A percentile compares a stretch with the other conserved stretches of the same genome.
phyloP scores from a whole-genome alignment of 1,139 yeast species.

The Candida mesenterica region DNA sequence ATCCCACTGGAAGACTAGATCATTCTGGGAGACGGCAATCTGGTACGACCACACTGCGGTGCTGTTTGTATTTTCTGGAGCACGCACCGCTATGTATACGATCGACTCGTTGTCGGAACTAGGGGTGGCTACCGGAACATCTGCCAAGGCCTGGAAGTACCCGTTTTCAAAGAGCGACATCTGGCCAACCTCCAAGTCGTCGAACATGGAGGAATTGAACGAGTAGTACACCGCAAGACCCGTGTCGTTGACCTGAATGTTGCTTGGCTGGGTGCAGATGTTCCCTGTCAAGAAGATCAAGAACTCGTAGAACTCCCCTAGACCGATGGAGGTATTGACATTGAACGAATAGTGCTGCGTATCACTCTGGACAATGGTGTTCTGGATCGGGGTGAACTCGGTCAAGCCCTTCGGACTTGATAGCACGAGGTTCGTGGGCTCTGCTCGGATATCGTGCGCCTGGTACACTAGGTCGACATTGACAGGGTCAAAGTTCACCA shows the following conservation, averaged over 20 bases:
- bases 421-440: neutral
- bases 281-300: constrained; percentile 62
- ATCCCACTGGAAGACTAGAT: constrained; percentile 71
- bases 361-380: constrained; percentile 37
- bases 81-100: constrained; percentile 49
- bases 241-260: constrained; percentile 27
- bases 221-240: constrained; percentile 51
- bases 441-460: neutral
- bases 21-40: constrained; percentile 67
- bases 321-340: constrained; percentile 45
- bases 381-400: constrained; percentile 46
- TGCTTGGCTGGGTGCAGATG: constrained; percentile 50
- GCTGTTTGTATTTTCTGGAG: constrained; percentile 40
- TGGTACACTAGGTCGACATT: neutral
- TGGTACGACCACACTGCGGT: constrained; percentile 57
- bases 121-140: constrained; percentile 24
- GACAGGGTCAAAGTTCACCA: constrained; percentile 1
- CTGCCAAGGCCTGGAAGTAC: constrained; percentile 55
- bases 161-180: constrained; percentile 44
- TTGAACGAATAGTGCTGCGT: constrained; percentile 44
- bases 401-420: constrained; percentile 29
- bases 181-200: constrained; percentile 27
- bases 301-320: constrained; percentile 51
- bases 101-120: constrained; percentile 16
- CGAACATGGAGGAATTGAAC: constrained; percentile 42